These are phyloP conservation scores for Aspergillus leporis DNA, from an alignment of 495 filamentous ascomycete genomes.

Conservation along the genomic window DNA sequence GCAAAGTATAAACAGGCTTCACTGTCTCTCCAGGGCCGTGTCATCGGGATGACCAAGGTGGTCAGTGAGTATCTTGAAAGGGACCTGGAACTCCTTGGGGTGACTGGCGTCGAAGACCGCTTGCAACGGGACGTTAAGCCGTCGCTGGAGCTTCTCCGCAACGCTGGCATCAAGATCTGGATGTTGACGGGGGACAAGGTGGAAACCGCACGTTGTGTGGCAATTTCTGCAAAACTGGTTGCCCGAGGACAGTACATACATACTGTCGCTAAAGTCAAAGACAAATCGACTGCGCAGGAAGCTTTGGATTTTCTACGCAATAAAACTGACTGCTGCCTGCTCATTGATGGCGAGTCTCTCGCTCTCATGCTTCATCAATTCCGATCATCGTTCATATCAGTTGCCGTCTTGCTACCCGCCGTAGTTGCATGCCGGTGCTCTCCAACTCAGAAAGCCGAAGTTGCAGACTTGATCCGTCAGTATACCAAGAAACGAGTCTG, in stretches of 20 bases:
- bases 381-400: constrained; percentile 78
- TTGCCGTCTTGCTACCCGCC: constrained; percentile 84
- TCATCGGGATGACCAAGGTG: constrained; percentile 75
- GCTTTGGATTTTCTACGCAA: constrained; percentile 83
- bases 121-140: constrained; percentile 94
- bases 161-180: constrained; percentile 99
- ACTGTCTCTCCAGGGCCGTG: constrained; percentile 74
- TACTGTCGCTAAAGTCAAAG: constrained; percentile 74
- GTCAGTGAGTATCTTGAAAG: constrained; percentile 80
- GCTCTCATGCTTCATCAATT: constrained; percentile 79
- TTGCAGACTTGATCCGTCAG: constrained; percentile 86
- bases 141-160: constrained; percentile 88
- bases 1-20: constrained; percentile 75
- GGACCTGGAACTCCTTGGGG: constrained; percentile 87
- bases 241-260: constrained; percentile 93
- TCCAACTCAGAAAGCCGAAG: constrained; percentile 94
- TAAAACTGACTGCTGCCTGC: constrained; percentile 83
- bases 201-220: constrained; percentile 95
- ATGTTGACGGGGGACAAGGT: constrained; percentile 99
- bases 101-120: constrained; percentile 97
- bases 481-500: constrained; percentile 92
- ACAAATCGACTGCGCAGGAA: constrained; percentile 67
- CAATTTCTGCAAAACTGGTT: constrained; percentile 92
- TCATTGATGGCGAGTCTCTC: constrained; percentile 93
- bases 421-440: constrained; percentile 97